Evolutionary conservation across 306 rosid genomes (phyloP).

Genomic region (Acacia acuminata): DNA sequence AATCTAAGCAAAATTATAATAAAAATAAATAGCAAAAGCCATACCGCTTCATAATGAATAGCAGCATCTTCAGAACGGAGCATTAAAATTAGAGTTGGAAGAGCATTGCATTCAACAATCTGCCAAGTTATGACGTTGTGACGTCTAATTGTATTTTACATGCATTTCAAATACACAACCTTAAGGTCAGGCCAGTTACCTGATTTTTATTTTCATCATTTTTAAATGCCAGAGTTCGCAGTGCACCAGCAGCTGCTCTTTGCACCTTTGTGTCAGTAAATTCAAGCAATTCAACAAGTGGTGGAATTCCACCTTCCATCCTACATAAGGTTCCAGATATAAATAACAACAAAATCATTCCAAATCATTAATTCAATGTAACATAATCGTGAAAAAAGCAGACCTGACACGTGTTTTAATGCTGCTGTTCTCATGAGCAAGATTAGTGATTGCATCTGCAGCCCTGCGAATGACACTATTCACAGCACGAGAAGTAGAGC

Average conservation of each 20-base stretch:
- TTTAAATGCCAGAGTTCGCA: constrained; percentile 92
- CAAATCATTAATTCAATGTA: constrained; percentile 8
- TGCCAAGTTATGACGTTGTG: constrained; percentile 44
- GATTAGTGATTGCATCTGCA: constrained; percentile 98
- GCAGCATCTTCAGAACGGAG: constrained; percentile 95
- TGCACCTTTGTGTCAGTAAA: constrained; percentile 91
- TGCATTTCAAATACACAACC: constrained; percentile 11
- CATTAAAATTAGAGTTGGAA: constrained; percentile 96
- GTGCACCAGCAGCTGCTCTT: constrained; percentile 97
- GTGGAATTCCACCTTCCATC: constrained; percentile 99
- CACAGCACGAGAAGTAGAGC: constrained; percentile 65
- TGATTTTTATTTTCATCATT: constrained; percentile 96
- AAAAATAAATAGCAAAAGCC: constrained; percentile 24
- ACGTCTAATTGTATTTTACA: constrained; percentile 19
- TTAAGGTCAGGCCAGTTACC: constrained; percentile 47
- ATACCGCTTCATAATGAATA: constrained; percentile 97
- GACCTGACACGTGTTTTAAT: constrained; percentile 97
- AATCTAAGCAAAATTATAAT: constrained; percentile 7
- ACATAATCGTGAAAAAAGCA: constrained; percentile 29
- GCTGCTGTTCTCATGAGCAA: constrained; percentile 96
- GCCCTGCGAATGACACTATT: constrained; percentile 95
- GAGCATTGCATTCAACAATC: constrained; percentile 99
- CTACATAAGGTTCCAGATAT: constrained; percentile 45
- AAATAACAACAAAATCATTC: constrained; percentile 17
- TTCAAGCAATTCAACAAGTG: constrained; percentile 89